These are phyloP conservation scores for Diaporthe batatas DNA, from an alignment of 2,329 filamentous ascomycete genomes.

Conservation along the genomic window DNA sequence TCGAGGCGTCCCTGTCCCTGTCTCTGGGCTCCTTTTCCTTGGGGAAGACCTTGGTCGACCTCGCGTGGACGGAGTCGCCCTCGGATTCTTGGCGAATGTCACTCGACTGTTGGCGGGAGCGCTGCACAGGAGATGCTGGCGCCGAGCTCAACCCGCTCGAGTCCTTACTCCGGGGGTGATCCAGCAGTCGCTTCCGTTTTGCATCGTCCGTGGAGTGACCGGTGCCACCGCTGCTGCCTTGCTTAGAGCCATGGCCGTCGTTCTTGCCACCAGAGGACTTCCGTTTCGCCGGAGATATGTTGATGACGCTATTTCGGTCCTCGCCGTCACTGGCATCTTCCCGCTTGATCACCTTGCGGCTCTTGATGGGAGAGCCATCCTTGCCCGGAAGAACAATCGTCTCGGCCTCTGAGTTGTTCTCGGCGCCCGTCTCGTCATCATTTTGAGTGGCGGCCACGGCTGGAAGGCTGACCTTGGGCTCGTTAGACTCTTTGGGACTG, in stretches of 20 bases:
- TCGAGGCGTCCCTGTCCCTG: conserved; percentile 45
- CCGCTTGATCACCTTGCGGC: conserved; percentile 73
- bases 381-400: conserved; percentile 78
- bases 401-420: conserved; percentile 78
- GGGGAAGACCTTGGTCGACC: conserved; percentile 58
- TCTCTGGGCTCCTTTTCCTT: conserved; percentile 53
- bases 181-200: conserved; percentile 66
- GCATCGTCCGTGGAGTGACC: conserved; percentile 52
- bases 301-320: conserved; percentile 49
- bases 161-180: conserved; percentile 61
- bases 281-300: conserved; percentile 52
- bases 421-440: conserved; percentile 58
- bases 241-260: conserved; percentile 52
- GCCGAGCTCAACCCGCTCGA: conserved; percentile 72
- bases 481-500: conserved; percentile 45
- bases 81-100: conserved; percentile 65
- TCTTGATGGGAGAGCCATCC: conserved; percentile 74
- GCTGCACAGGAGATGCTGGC: conserved; percentile 66
- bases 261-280: conserved; percentile 52
- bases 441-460: conserved; percentile 51
- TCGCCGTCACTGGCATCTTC: conserved; percentile 73
- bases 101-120: conserved; percentile 56
- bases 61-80: conserved; percentile 63
- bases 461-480: conserved; percentile 47
- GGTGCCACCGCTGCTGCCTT: conserved; percentile 36